phyloP scores from a whole-genome alignment of 768 basidiomycete genomes.

The Kwoniella europaea region DNA sequence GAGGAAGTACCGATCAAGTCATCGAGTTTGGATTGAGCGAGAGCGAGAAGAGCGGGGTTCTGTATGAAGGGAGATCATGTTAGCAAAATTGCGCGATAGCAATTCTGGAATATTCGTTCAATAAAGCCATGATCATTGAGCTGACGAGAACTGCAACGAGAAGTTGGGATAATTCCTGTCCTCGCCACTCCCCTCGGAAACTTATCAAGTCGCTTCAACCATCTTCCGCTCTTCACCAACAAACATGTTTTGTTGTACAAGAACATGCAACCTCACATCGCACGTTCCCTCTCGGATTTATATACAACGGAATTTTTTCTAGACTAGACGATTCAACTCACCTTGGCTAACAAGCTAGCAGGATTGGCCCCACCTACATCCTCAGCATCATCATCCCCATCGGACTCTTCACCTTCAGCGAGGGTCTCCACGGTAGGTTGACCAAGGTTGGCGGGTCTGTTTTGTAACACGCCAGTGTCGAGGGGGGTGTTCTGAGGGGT shows the following conservation, averaged over 20 bases:
- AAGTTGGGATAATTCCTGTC: neutral
- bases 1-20: constrained; percentile 87
- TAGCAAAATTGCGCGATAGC: neutral
- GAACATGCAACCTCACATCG: neutral
- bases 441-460: constrained; percentile 69
- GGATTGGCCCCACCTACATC: constrained; percentile 62
- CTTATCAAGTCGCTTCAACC: too few relatives aligned
- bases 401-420: constrained; percentile 73
- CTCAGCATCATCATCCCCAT: constrained; percentile 81
- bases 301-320: constrained; percentile 4
- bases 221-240: too few relatives aligned
- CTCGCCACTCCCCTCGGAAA: neutral
- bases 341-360: constrained; percentile 56
- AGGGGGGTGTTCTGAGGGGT: constrained; percentile 93
- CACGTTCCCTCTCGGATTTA: constrained; percentile 2
- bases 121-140: neutral
- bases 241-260: too few relatives aligned
- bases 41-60: constrained; percentile 72
- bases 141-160: neutral
- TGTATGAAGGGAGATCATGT: constrained; percentile 42
- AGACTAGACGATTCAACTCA: constrained; percentile 42
- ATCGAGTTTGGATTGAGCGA: constrained; percentile 87
- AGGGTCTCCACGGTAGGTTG: constrained; percentile 65
- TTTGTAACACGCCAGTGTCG: constrained; percentile 73
- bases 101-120: neutral